Conservation (phyloP, 805 yeast genomes). For the Suhomyces tanzawaensis region DNA sequence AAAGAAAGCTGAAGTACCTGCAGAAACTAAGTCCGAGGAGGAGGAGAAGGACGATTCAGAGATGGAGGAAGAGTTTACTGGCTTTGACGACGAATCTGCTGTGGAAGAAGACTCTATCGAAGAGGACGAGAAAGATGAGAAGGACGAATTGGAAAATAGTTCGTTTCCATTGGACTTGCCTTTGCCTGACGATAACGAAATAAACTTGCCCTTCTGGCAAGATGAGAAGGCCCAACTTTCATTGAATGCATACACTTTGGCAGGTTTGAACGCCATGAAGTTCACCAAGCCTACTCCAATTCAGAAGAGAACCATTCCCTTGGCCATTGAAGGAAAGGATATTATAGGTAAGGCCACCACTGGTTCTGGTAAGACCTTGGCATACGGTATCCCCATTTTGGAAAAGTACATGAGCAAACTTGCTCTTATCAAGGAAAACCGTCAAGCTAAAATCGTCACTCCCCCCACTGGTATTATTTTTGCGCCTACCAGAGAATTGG, state of each 20-base stretch:
- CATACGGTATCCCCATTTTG: constrained; percentile 89
- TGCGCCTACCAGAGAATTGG: constrained; percentile 95
- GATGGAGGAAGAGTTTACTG: constrained; percentile 28
- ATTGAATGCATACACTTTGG: constrained; percentile 55
- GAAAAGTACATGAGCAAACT: constrained; percentile 51
- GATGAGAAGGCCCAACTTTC: constrained; percentile 36
- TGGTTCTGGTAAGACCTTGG: constrained; percentile 96
- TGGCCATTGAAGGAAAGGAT: constrained; percentile 70
- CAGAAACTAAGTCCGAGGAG: constrained; percentile 11
- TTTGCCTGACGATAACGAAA: constrained; percentile 34
- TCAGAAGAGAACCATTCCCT: constrained; percentile 73
- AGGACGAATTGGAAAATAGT: constrained; percentile 24
- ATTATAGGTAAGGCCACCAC: constrained; percentile 95
- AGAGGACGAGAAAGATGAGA: neutral
- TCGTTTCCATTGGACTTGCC: constrained; percentile 30
- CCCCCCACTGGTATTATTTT: constrained; percentile 76
- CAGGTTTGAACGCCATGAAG: constrained; percentile 57
- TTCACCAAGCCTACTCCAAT: constrained; percentile 80
- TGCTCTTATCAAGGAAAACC: constrained; percentile 14
- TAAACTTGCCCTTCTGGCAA: constrained; percentile 63
- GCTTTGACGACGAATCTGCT: constrained; percentile 20
- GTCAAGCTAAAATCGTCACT: constrained; percentile 18
- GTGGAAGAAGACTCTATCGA: constrained; percentile 11
- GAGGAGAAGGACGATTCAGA: constrained; percentile 23
- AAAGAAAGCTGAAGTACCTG: constrained; percentile 6